A percentile compares a stretch with the other conserved stretches of the same genome.
Evolutionary conservation across 192 early-diverging fungal species (phyloP).

Genomic region (Backusella liffmaniae): DNA sequence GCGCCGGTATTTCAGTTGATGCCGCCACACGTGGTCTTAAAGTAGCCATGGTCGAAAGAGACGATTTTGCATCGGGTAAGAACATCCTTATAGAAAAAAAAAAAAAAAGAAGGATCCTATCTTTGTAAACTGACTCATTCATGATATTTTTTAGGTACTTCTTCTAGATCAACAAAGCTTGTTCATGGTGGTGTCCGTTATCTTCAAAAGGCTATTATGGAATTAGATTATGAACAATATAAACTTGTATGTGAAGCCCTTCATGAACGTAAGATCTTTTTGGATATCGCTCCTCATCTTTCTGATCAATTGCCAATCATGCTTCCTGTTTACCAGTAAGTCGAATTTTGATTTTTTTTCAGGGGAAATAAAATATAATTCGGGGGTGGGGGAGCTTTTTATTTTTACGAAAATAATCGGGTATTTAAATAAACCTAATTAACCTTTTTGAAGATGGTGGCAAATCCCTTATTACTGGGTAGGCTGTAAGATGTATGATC

Average conservation of each 20-base stretch:
- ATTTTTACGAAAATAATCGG: background rate
- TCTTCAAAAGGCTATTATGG: slow-evolving; percentile 93
- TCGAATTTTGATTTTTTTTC: background rate
- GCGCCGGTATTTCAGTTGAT: slow-evolving; percentile 87
- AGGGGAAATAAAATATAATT: background rate
- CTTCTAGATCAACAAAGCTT: slow-evolving; percentile 90
- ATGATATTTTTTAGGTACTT: slow-evolving; percentile 63
- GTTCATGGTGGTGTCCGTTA: slow-evolving; percentile 98
- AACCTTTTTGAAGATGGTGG: slow-evolving; percentile 69
- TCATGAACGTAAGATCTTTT: slow-evolving; percentile 90
- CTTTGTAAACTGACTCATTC: background rate
- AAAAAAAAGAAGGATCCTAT: background rate
- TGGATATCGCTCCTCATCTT: slow-evolving; percentile 93
- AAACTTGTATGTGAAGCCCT: slow-evolving; percentile 94
- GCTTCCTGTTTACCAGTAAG: slow-evolving; percentile 88
- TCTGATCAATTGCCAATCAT: slow-evolving; percentile 92
- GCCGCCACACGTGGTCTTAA: slow-evolving; percentile 90
- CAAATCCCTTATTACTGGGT: slow-evolving; percentile 96
- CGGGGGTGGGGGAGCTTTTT: background rate
- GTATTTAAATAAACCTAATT: background rate
- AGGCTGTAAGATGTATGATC: slow-evolving; percentile 90
- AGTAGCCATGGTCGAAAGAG: slow-evolving; percentile 92
- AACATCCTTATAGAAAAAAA: background rate
- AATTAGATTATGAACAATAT: slow-evolving; percentile 95
- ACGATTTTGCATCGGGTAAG: slow-evolving; percentile 87